Percentiles rank a stretch among this genome's conserved stretches.
These are phyloP conservation scores for Phanerodontia chrysosporium DNA, from an alignment of 768 basidiomycete species.

Conservation along the genomic window DNA sequence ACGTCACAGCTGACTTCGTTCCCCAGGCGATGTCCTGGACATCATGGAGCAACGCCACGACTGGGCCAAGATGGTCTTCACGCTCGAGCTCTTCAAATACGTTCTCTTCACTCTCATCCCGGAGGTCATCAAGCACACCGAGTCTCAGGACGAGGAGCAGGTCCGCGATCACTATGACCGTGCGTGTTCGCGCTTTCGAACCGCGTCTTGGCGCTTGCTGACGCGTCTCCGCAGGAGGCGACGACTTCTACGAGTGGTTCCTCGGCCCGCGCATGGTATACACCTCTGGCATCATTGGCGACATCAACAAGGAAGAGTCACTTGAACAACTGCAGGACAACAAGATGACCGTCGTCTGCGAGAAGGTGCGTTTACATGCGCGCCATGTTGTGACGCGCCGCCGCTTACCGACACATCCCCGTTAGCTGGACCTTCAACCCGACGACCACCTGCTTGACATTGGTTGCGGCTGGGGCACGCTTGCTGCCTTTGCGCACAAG, in stretches of 20 bases:
- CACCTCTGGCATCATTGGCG: conserved; percentile 84
- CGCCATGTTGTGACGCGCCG: no score
- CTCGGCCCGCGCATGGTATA: conserved; percentile 96
- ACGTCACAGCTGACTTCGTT: conserved; percentile 2
- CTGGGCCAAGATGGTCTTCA: conserved; percentile 92
- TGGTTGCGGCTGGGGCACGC: conserved; percentile 96
- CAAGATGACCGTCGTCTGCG: conserved; percentile 93
- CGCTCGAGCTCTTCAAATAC: conserved; percentile 88
- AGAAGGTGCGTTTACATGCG: conserved; percentile 42
- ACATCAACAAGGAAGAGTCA: conserved; percentile 68
- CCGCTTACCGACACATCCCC: neutral
- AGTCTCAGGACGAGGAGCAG: conserved; percentile 89
- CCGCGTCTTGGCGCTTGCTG: neutral
- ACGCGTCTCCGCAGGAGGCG: conserved; percentile 53
- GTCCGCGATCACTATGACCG: conserved; percentile 96
- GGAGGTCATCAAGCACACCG: conserved; percentile 92
- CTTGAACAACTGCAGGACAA: conserved; percentile 97
- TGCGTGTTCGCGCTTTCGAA: conserved; percentile 27
- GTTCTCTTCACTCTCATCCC: conserved; percentile 85
- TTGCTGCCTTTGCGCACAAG: conserved; percentile 91
- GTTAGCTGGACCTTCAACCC: conserved; percentile 71
- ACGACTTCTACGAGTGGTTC: conserved; percentile 98
- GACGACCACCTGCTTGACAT: conserved; percentile 81
- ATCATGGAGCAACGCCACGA: conserved; percentile 93
- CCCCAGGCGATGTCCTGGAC: conserved; percentile 85